phyloP scores from a whole-genome alignment of 1,284 basidiomycete genomes.

The Ceratobasidium sp. region DNA sequence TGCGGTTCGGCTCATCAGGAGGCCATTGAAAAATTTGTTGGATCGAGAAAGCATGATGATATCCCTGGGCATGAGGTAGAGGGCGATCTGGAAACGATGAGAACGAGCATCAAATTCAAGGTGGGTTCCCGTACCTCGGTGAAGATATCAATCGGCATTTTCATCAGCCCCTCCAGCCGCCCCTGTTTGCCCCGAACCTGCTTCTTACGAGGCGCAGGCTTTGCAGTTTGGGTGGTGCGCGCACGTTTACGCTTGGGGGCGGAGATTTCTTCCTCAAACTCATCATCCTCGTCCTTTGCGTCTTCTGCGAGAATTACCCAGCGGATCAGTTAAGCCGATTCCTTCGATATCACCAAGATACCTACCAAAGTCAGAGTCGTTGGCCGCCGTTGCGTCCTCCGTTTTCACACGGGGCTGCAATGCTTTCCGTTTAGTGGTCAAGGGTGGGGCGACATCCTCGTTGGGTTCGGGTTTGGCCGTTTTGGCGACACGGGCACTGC shows the following conservation, averaged over 20 bases:
- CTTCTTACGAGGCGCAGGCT: slow-evolving; percentile 17
- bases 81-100: slow-evolving; percentile 49
- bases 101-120: not conserved
- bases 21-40: slow-evolving; percentile 49
- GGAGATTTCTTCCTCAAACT: not conserved
- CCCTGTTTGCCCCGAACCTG: slow-evolving; percentile 44
- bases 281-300: slow-evolving; percentile 7
- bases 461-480: too few relatives aligned
- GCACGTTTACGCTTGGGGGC: slow-evolving; percentile 1
- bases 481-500: too few relatives aligned
- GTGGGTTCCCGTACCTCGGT: slow-evolving; percentile 50
- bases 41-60: slow-evolving; percentile 52
- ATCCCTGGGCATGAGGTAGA: slow-evolving; percentile 50
- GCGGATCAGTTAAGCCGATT: not conserved
- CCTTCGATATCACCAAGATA: not conserved
- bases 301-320: not conserved
- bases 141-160: slow-evolving; percentile 53
- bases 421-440: too few relatives aligned
- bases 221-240: not conserved
- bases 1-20: slow-evolving; percentile 47
- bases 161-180: slow-evolving; percentile 50
- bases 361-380: slow-evolving; percentile 16
- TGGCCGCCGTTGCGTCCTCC: not conserved
- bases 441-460: too few relatives aligned
- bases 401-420: not conserved